phyloP scores from a whole-genome alignment of 1,284 basidiomycete species.

The Boletus subluridellus region DNA sequence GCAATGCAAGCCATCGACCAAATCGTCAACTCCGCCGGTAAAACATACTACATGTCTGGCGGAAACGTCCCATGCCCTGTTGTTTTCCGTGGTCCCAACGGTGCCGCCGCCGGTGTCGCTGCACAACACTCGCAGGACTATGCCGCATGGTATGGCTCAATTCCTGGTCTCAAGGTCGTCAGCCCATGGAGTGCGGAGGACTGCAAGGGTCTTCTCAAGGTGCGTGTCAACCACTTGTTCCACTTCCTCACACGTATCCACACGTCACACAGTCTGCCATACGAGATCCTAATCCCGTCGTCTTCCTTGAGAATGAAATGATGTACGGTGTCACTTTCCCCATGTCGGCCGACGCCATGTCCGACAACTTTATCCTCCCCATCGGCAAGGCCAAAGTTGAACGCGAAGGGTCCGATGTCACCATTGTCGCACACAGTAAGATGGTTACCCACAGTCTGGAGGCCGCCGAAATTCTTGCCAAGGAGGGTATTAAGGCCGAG shows the following conservation, averaged over 20 bases:
- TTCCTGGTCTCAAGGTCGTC: conserved; percentile 97
- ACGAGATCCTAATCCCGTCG: conserved; percentile 96
- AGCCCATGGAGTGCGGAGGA: conserved; percentile 97
- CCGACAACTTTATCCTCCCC: conserved; percentile 90
- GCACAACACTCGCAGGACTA: conserved; percentile 94
- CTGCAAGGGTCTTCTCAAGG: conserved; percentile 97
- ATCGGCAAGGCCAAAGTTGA: conserved; percentile 99
- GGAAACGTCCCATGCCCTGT: conserved; percentile 97
- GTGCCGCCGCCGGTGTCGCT: conserved; percentile 94
- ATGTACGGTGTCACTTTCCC: conserved; percentile 97
- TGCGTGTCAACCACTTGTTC: conserved; percentile 30
- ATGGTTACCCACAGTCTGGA: conserved; percentile 93
- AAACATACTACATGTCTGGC: conserved; percentile 99
- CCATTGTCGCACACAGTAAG: conserved; percentile 95
- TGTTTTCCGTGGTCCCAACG: conserved; percentile 99
- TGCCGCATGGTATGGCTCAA: conserved; percentile 91
- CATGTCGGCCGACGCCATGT: conserved; percentile 92
- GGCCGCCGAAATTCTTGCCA: conserved; percentile 88
- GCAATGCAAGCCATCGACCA: conserved; percentile 99
- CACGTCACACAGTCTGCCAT: conserved; percentile 71
- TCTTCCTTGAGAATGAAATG: conserved; percentile 99
- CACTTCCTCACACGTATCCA: conserved; percentile 3
- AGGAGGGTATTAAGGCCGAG: conserved; percentile 97
- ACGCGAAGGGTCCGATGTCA: conserved; percentile 88
- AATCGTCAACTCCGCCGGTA: conserved; percentile 99